A percentile compares a stretch with the other conserved stretches of the same genome.
Conservation (phyloP, 2,329 filamentous ascomycete genomes). For the Microdochium trichocladiopsis region DNA sequence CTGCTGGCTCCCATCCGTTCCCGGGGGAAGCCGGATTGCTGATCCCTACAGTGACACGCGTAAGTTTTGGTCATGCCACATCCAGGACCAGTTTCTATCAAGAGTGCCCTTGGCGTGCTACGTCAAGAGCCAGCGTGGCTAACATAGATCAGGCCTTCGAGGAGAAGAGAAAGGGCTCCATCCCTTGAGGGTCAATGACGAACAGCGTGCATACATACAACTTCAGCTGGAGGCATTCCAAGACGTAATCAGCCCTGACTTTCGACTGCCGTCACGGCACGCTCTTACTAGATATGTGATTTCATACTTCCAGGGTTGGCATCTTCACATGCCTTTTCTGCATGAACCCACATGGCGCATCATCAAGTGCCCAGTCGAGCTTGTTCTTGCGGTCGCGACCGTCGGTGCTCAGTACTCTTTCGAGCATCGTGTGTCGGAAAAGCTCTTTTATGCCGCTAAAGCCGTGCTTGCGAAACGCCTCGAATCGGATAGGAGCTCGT, state of each 20-base stretch:
- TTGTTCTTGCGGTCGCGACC: conserved; percentile 22
- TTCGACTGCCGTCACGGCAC: conserved; percentile 26
- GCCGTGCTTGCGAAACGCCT: conserved; percentile 22
- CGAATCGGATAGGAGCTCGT: conserved; percentile 9
- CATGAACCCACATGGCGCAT: conserved; percentile 25
- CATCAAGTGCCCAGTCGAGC: conserved; percentile 20
- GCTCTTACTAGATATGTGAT: conserved; percentile 26
- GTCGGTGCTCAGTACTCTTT: conserved; percentile 31
- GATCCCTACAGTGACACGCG: conserved; percentile 11
- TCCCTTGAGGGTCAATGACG: conserved; percentile 19
- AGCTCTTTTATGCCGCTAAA: conserved; percentile 23
- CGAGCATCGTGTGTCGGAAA: conserved; percentile 24
- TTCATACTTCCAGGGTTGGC: conserved; percentile 28
- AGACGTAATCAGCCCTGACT: conserved; percentile 18
- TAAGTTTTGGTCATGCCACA: conserved; percentile 6
- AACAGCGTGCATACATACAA: conserved; percentile 19
- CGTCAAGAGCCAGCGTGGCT: neutral
- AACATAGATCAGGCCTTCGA: conserved; percentile 3
- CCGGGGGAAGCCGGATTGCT: conserved; percentile 17
- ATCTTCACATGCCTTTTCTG: conserved; percentile 29
- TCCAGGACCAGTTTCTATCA: neutral
- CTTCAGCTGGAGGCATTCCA: conserved; percentile 17
- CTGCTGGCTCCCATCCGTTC: conserved; percentile 28
- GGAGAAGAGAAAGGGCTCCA: conserved; percentile 3
- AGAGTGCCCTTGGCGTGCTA: neutral